These are phyloP conservation scores for Neltuma alba DNA, from an alignment of 306 rosid species.

Conservation along the genomic window DNA sequence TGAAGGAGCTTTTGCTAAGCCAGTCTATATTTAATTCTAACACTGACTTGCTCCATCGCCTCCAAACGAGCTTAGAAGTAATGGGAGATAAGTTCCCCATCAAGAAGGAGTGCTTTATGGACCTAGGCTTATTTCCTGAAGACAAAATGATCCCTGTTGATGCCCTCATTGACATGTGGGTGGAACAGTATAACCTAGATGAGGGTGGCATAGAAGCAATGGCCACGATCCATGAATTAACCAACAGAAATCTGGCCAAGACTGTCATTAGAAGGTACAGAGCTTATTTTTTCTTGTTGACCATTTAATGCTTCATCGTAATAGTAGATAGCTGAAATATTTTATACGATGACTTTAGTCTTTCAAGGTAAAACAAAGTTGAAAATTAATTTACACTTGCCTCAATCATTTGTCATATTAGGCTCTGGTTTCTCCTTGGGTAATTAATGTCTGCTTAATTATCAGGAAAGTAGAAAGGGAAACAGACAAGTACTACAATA, in stretches of 20 bases:
- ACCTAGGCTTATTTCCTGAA: constrained; percentile 71
- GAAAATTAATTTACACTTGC: background rate
- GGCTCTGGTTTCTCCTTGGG: background rate
- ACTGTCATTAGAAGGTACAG: constrained; percentile 55
- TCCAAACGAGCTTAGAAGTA: constrained; percentile 53
- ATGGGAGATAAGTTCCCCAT: constrained; percentile 31
- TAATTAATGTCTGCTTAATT: constrained; percentile 10
- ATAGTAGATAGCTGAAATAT: constrained; percentile 2
- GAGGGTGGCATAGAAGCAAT: constrained; percentile 44
- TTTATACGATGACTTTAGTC: constrained; percentile 7
- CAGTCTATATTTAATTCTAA: constrained; percentile 42
- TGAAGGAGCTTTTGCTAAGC: constrained; percentile 33
- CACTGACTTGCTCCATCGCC: constrained; percentile 37
- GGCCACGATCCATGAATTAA: constrained; percentile 36
- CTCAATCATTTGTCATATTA: background rate
- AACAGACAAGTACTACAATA: constrained; percentile 43
- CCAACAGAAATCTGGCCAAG: constrained; percentile 38
- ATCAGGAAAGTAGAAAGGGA: constrained; percentile 52
- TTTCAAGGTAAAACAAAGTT: background rate
- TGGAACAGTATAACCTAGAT: constrained; percentile 45
- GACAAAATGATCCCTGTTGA: constrained; percentile 56
- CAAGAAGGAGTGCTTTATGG: constrained; percentile 65
- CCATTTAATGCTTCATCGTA: constrained; percentile 5
- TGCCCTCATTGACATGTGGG: constrained; percentile 62
- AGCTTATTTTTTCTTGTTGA: background rate